Evolutionary conservation across 495 filamentous ascomycete species (phyloP), one percentile per base, ranked within the genome.

Genomic region (Haplographium delicatum): DNA sequence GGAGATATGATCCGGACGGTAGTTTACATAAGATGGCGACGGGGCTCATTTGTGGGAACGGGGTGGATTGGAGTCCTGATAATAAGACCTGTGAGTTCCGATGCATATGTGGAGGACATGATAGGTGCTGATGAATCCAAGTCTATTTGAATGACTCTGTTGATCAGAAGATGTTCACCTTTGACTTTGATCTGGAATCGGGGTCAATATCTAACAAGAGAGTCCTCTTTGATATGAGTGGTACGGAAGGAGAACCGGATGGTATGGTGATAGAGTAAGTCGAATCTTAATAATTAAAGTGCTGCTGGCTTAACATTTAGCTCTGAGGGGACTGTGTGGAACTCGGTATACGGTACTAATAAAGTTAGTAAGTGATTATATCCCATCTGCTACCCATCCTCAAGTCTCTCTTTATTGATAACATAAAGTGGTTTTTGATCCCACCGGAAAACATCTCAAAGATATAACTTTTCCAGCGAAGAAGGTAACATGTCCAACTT

Each of bases 1-100:
- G 65, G 65, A 51, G 65, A 37, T 68, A 63, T 61, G 62, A 66
- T 42, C 65, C 64, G 1, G 63, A 62, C 50, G 62, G 58, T 0
- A 57, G 51, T 33, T 40, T 66, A 18, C 56, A 65, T 53, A 28
- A 54, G 41, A 65, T 65, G 62, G 31, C 57, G 18, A 26, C 35
- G 7, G 60, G 53, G 8, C 39, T 68, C 8, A 34, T 66, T 7
- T 65, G 60, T 46, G 62, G 64, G 11, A 68, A 68, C 54, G 62
- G 65, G 1, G 45, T 68, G 18, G 60, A 58, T 37, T 66, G 62
- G 62, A 68, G 64, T 53, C 60, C 57, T 18, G 62, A 68, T 50
- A 65, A 65, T 47, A 61, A 63, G 40, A 65, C 51, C 16, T 50
- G 52, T 55, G 22, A 47, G 50, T 35, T 25, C 4, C 13, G 5